Base-by-base conservation (phyloP, 2,329 filamentous ascomycete species). In the Cordyceps militaris region DNA sequence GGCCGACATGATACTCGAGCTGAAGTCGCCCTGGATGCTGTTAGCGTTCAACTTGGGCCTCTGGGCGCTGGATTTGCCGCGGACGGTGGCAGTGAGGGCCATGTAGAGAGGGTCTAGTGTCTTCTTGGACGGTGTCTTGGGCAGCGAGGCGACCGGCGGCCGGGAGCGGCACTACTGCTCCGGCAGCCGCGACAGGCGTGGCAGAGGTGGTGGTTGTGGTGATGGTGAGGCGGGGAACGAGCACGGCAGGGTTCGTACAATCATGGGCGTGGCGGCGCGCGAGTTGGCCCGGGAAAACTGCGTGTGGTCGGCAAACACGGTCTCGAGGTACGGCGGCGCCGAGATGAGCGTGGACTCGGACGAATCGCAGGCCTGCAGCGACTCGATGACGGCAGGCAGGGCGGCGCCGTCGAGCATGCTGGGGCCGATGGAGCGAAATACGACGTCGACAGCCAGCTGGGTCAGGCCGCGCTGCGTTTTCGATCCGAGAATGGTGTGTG, bases 401-500 rank as follows among this genome's bases (percentile, higher is more conserved):
- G 77, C 74, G 24, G 75, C 75, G 24, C 79, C 74, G 53, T 89
- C 84, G 63, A 88, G 83, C 56, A 95, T 83, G 59, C 86, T 88
- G 19, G 82, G 75, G 59, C 84, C 84, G 52, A 96, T 84, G 46
- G 89, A 93, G 61, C 87, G 85, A 74, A 95, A 99, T 51, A 97
- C 80, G 42, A 95, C 82, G 67, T 97, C 93, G 56, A 99, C 85
- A 0, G 91, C 83, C 66, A 99, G 86, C 71, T 99, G 94, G 0
- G 91, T 96, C 56, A 99, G 76, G 61, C 94, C 94, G 63, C 93
- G 87, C 71, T 97, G 89, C 23, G 82, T 84, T 64, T 86, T 87
- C 13, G 90, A 95, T 57, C 94, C 94, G 16, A 99, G 82, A 60
- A 97, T 96, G 0, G 94, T 99, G 71, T 99, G 93, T 62, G 90